Percentiles rank a stretch among this genome's conserved stretches.
Conservation (phyloP, 1,284 basidiomycete genomes). For the Porogramme epimiltina region DNA sequence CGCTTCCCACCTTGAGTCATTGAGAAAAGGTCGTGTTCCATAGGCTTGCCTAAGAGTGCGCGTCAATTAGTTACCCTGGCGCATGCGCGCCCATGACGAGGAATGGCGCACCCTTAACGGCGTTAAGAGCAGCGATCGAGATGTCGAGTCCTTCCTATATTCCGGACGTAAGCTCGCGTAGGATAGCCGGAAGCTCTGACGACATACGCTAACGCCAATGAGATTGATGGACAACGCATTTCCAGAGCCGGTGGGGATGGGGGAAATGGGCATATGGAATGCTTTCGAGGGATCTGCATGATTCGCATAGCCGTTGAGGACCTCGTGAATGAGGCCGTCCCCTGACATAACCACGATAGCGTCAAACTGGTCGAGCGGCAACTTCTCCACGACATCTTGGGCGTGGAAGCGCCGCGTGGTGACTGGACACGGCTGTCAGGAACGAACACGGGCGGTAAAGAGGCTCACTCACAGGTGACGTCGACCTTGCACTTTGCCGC, state of each 20-base stretch:
- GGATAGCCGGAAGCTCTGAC: neutral
- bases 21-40: constrained; percentile 84
- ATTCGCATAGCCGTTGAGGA: constrained; percentile 89
- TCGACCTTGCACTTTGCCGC: constrained; percentile 77
- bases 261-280: constrained; percentile 77
- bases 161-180: constrained; percentile 1
- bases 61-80: constrained; percentile 2
- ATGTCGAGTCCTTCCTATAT: constrained; percentile 74
- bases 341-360: constrained; percentile 86
- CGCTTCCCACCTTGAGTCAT: constrained; percentile 68
- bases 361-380: constrained; percentile 68
- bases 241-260: constrained; percentile 88
- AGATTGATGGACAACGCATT: constrained; percentile 83
- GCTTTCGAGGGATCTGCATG: constrained; percentile 72
- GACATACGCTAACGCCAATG: constrained; percentile 47
- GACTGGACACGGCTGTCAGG: constrained; percentile 43
- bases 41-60: constrained; percentile 53
- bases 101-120: constrained; percentile 75
- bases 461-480: constrained; percentile 51
- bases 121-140: constrained; percentile 77
- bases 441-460: constrained; percentile 4
- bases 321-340: constrained; percentile 89
- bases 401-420: constrained; percentile 80
- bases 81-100: neutral
- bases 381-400: constrained; percentile 61